Percentiles rank a stretch among this genome's conserved stretches.
Conservation (phyloP, 2,329 filamentous ascomycete genomes). For the Mycosphaerella sp. region DNA sequence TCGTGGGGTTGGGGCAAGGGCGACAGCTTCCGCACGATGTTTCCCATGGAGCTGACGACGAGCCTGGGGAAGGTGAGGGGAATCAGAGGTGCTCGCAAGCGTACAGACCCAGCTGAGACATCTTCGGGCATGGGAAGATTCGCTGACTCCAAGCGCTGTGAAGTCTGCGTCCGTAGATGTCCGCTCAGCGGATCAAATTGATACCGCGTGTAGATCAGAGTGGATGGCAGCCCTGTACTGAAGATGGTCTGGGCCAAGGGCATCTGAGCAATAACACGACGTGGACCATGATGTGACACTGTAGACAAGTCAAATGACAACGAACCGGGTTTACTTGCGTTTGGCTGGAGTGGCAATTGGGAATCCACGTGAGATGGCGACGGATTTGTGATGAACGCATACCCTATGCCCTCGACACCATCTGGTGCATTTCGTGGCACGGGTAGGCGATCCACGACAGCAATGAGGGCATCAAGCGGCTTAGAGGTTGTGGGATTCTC, state of each 20-base stretch:
- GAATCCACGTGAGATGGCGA: constrained; percentile 4
- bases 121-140: constrained; percentile 17
- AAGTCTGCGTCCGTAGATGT: constrained; percentile 6
- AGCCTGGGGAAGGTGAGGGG: constrained; percentile 57
- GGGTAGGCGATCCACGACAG: constrained; percentile 30
- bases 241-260: constrained; percentile 76
- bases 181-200: constrained; percentile 17
- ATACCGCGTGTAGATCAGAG: constrained; percentile 38
- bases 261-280: constrained; percentile 36
- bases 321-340: constrained; percentile 28
- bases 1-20: neutral
- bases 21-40: constrained; percentile 59
- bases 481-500: constrained; percentile 10
- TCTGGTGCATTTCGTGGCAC: neutral
- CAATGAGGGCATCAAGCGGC: constrained; percentile 23
- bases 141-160: constrained; percentile 21
- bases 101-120: neutral
- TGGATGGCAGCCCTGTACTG: constrained; percentile 58
- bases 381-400: constrained; percentile 20
- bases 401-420: constrained; percentile 30
- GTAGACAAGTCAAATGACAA: constrained; percentile 19
- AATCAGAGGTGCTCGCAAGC: constrained; percentile 29
- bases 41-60: constrained; percentile 64
- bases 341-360: constrained; percentile 13
- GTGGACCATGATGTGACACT: neutral